These are phyloP conservation scores for Clavispora phyllophila DNA, from an alignment of 805 yeast genomes.

Conservation along the genomic window DNA sequence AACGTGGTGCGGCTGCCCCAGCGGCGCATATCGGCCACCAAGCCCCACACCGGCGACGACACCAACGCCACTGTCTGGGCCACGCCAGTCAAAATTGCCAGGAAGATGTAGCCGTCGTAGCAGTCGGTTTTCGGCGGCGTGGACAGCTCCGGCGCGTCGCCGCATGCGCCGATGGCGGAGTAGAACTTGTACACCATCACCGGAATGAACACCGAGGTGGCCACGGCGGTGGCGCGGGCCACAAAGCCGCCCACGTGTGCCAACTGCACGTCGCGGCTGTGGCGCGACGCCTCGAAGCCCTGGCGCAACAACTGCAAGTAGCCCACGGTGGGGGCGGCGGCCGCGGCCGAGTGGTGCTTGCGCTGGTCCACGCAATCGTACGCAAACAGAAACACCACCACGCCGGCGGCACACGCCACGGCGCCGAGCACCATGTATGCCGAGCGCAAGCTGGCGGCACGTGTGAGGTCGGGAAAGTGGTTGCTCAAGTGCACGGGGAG, in stretches of 20 bases:
- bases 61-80: slow-evolving; percentile 53
- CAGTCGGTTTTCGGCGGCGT: slow-evolving; percentile 37
- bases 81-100: slow-evolving; percentile 69
- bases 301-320: slow-evolving; percentile 39
- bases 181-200: slow-evolving; percentile 55
- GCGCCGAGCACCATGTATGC: slow-evolving; percentile 48
- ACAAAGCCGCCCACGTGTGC: slow-evolving; percentile 61
- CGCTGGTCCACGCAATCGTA: slow-evolving; percentile 38
- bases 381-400: slow-evolving; percentile 36
- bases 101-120: slow-evolving; percentile 56
- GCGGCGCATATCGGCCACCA: slow-evolving; percentile 41
- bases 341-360: slow-evolving; percentile 13
- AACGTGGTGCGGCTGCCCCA: slow-evolving; percentile 27
- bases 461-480: slow-evolving; percentile 29
- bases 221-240: slow-evolving; percentile 59
- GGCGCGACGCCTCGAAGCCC: slow-evolving; percentile 45
- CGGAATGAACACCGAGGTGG: slow-evolving; percentile 56
- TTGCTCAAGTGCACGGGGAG: slow-evolving; percentile 49
- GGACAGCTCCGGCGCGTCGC: slow-evolving; percentile 9
- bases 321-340: neutral
- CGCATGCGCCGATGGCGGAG: slow-evolving; percentile 47
- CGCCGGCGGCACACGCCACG: slow-evolving; percentile 34
- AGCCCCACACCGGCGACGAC: slow-evolving; percentile 62
- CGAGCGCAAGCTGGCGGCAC: slow-evolving; percentile 38
- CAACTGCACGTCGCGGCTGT: slow-evolving; percentile 43